A percentile compares a stretch with the other conserved stretches of the same genome.
These are phyloP conservation scores for sunflower (Helianthus annuus) DNA, from an alignment of 129 eudicot species.

Conservation along the genomic window DNA sequence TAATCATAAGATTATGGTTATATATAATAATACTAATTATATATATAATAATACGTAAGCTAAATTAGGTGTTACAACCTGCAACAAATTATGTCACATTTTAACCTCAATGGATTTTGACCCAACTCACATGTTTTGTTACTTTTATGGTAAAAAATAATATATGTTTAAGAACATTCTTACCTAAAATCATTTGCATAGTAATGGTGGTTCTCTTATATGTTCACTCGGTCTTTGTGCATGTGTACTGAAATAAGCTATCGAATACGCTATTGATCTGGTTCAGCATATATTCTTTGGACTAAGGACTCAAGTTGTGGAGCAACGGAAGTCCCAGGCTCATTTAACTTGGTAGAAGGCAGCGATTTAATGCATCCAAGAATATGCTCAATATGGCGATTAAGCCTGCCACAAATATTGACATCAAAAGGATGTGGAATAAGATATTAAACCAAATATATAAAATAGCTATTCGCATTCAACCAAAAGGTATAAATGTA, in stretches of 20 bases:
- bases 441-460: background rate
- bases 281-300: conserved; percentile 55
- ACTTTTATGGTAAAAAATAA: background rate
- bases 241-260: conserved; percentile 14
- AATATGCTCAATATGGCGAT: conserved; percentile 68
- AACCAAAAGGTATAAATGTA: background rate
- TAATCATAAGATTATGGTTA: no score
- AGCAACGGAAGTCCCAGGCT: conserved; percentile 53
- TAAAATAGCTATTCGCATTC: background rate
- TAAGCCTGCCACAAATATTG: conserved; percentile 46
- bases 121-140: background rate
- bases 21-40: no score
- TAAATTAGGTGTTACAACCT: no score
- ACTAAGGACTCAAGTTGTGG: conserved; percentile 79
- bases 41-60: no score
- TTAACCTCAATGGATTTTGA: no score
- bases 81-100: background rate
- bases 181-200: conserved; percentile 27
- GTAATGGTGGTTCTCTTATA: background rate
- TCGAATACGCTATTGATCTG: conserved; percentile 37
- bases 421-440: background rate
- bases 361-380: conserved; percentile 91
- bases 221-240: conserved; percentile 16
- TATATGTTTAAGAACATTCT: background rate
- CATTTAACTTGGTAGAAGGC: conserved; percentile 60